Base-by-base conservation (phyloP, 805 yeast genomes). In the Clavispora carvajalis region DNA sequence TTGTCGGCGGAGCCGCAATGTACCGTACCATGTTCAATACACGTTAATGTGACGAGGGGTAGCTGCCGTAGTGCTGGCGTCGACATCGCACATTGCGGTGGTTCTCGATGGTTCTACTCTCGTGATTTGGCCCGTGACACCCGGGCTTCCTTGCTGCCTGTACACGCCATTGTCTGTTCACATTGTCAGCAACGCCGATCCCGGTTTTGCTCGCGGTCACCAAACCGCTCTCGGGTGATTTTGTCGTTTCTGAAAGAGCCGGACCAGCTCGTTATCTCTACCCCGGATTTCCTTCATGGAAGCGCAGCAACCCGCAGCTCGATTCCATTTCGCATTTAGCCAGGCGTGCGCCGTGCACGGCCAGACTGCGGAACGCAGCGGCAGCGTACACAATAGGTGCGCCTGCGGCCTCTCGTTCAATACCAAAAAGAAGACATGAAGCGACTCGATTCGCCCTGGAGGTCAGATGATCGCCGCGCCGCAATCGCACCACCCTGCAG, bases 381-480 rank as follows among this genome's bases (percentile, higher is more conserved):
- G 9, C 8, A 22, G 9, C 23, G n/a, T n/a, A n/a, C n/a, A n/a
- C n/a, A n/a, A n/a, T n/a, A n/a, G n/a, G n/a, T n/a, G n/a, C n/a
- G n/a, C 23, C 11, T 5, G 23, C 23, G 7, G 23, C 10, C 7
- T 22, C 10, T 22, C 22, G 22, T 22, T 22, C n/a, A n/a, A n/a
- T n/a, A n/a, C n/a, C n/a, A n/a, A n/a, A n/a, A 22, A 22, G 10
- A 25, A 15, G 26, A 7, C 16, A 16, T 16, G 29, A 16, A 9
- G 16, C 9, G 10, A 25, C 8, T 16, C 10, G 29, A 13, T 22
- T 17, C n/a, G 36, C 36, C 36, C 36, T 29, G 23, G 29, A 34
- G 23, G 36, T 34, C 36, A 34, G 21, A 22, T 22, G 36, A 34
- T 34, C 36, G 23, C 25, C 23, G 24, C 35, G 25, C 22, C 24